phyloP scores from a whole-genome alignment of 176 grass and related monocot genomes.

The Dendrocalamus sinicus region DNA sequence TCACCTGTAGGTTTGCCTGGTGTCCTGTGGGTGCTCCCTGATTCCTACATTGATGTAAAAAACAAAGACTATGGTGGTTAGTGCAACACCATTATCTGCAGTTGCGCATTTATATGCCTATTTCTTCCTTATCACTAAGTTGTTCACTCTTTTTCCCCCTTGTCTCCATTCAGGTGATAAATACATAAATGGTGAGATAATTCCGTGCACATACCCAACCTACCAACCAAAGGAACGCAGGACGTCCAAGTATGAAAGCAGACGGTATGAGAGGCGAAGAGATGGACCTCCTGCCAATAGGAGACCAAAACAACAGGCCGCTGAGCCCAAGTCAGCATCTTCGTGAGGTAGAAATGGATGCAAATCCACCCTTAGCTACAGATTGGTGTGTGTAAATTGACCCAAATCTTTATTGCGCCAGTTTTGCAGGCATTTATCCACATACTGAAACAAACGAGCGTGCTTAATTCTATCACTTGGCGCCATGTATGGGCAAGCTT shows the following conservation, averaged over 20 bases:
- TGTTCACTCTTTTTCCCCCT: not conserved
- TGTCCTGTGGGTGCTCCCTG: constrained; percentile 89
- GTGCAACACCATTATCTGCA: constrained; percentile 9
- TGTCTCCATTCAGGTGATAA: constrained; percentile 71
- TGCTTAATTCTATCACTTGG: constrained; percentile 8
- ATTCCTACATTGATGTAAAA: constrained; percentile 96
- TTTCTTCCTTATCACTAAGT: not conserved
- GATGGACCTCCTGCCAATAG: constrained; percentile 68
- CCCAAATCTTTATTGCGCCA: not conserved
- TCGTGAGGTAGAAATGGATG: constrained; percentile 53
- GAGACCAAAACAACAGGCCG: constrained; percentile 52
- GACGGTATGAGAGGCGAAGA: constrained; percentile 84
- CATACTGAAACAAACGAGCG: not conserved
- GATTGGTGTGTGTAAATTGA: not conserved
- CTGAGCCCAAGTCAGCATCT: constrained; percentile 61
- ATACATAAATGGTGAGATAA: constrained; percentile 98
- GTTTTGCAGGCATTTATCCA: constrained; percentile 34
- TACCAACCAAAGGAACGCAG: constrained; percentile 93
- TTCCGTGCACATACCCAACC: constrained; percentile 93
- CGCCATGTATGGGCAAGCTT: not conserved
- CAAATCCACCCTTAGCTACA: not conserved
- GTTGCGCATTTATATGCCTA: not conserved
- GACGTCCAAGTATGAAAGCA: constrained; percentile 82
- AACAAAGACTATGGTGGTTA: constrained; percentile 95
- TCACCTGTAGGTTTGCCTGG: constrained; percentile 68